Evolutionary conservation across 768 basidiomycete species (phyloP).

Genomic region (Scleroderma bovista): DNA sequence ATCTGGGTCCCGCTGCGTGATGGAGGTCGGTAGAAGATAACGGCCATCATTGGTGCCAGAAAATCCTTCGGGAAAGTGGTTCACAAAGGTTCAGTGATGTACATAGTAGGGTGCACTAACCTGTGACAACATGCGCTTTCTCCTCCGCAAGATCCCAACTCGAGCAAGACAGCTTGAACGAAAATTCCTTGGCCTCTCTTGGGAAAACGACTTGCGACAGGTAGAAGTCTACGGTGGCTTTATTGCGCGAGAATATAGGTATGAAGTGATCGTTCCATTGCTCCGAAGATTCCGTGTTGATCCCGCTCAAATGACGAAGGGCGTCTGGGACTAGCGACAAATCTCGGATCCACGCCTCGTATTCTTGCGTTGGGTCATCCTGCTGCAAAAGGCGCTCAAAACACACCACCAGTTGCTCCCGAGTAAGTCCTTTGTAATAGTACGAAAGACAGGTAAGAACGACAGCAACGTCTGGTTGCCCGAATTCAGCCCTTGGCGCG

Average conservation of each 20-base stretch:
- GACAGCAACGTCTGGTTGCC: constrained; percentile 20
- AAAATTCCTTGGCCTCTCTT: constrained; percentile 32
- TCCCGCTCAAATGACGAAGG: constrained; percentile 9
- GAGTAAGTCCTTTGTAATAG: constrained; percentile 30
- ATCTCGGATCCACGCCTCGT: constrained; percentile 26
- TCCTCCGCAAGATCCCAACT: constrained; percentile 35
- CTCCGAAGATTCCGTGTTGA: constrained; percentile 27
- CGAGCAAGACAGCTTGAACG: constrained; percentile 27
- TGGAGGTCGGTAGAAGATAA: constrained; percentile 4
- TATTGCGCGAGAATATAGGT: constrained; percentile 25
- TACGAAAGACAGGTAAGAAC: constrained; percentile 5
- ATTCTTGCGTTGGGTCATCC: constrained; percentile 29
- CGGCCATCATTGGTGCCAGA: neutral
- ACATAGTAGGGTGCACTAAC: constrained; percentile 1
- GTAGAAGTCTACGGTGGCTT: constrained; percentile 31
- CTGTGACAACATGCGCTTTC: constrained; percentile 10
- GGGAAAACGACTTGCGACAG: constrained; percentile 34
- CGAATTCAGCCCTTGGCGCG: constrained; percentile 33
- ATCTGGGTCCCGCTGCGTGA: constrained; percentile 16
- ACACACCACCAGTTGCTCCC: constrained; percentile 20
- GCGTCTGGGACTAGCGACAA: constrained; percentile 13
- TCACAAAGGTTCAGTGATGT: neutral
- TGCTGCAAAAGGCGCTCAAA: constrained; percentile 25
- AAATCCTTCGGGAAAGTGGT: neutral
- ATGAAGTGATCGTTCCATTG: constrained; percentile 17